Conservation (phyloP, 257 asterid genomes). For the Solanum ahanhuiri region DNA sequence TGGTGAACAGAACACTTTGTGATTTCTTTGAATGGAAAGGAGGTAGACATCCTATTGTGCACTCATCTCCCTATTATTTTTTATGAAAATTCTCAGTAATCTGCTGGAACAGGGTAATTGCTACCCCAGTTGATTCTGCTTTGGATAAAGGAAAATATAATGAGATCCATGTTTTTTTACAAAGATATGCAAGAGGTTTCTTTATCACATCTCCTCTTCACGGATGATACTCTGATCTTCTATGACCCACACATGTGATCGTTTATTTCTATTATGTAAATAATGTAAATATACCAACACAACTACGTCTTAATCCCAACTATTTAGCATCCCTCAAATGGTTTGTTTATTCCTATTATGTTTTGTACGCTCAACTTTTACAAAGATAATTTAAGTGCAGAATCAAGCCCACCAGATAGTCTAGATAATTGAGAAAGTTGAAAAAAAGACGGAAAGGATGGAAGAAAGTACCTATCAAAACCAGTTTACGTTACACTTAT, state of each 20-base stretch:
- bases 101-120: neutral
- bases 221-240: neutral
- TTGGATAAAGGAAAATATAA: neutral
- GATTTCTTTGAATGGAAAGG: neutral
- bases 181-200: neutral
- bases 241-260: neutral
- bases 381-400: neutral
- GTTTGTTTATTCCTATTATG: neutral
- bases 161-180: neutral
- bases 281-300: neutral
- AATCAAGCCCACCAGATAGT: neutral
- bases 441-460: neutral
- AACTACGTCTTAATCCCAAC: neutral
- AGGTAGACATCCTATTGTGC: neutral
- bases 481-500: neutral
- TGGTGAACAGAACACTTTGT: neutral
- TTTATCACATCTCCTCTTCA: neutral
- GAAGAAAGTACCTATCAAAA: neutral
- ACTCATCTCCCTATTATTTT: neutral
- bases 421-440: neutral
- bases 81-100: neutral
- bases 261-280: neutral
- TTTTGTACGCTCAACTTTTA: neutral
- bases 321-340: neutral
- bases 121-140: neutral